These are phyloP conservation scores for Butyriboletus loyo DNA, from an alignment of 768 basidiomycete species.

Conservation along the genomic window DNA sequence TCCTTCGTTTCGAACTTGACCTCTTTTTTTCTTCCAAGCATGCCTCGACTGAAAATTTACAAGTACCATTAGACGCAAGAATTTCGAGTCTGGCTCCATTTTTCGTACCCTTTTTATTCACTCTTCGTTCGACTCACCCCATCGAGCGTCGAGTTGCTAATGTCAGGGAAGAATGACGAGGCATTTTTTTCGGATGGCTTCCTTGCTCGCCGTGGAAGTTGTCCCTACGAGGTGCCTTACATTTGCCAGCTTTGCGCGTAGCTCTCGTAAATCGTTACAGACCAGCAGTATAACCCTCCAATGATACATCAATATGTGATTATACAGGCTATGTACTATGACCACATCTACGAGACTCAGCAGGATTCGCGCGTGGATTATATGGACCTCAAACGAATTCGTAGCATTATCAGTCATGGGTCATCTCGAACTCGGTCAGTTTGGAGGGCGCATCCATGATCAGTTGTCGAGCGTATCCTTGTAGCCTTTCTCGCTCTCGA, in stretches of 20 bases:
- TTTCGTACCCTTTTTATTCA: constrained; percentile 40
- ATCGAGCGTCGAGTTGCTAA: constrained; percentile 54
- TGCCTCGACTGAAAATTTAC: neutral
- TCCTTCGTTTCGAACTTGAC: too few relatives aligned
- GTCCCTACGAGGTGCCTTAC: constrained; percentile 68
- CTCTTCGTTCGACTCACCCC: constrained; percentile 41
- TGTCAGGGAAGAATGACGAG: constrained; percentile 44
- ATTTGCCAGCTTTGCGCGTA: constrained; percentile 18
- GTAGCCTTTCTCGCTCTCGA: constrained; percentile 58
- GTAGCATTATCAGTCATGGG: neutral
- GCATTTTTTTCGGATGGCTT: constrained; percentile 59
- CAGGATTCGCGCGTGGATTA: neutral
- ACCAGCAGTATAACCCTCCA: neutral
- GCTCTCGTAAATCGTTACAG: neutral
- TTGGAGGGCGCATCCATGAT: neutral
- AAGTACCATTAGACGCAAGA: neutral
- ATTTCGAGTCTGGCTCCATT: neutral
- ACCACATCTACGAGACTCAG: neutral
- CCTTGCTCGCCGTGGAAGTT: constrained; percentile 29
- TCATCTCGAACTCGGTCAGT: neutral
- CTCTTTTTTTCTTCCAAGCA: neutral
- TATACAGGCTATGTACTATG: constrained; percentile 8
- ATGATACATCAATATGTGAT: constrained; percentile 9
- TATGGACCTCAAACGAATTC: neutral
- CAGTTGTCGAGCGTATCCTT: constrained; percentile 34